Base-by-base conservation (phyloP, 257 asterid species). In the Henckelia pumila region DNA sequence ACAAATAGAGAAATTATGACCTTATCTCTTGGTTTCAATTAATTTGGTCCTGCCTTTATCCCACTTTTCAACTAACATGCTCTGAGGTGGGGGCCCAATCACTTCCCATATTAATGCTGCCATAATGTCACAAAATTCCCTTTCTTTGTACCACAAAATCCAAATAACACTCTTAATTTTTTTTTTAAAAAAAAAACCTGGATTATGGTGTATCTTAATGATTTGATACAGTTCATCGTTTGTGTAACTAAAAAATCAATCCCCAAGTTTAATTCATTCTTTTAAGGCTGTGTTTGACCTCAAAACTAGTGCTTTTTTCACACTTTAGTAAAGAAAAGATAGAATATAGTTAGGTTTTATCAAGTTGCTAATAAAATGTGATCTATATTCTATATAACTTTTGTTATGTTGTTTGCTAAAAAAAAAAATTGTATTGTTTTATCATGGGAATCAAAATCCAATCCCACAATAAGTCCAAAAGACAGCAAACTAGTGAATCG, bases 61-160 rank as follows among this genome's bases (percentile, higher is more conserved):
- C 71, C 76, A 63, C 22, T 58, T 64, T 35, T 76, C 80, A 71
- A 62, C 79, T 70, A 66, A 40, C 77, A 68, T 57, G 71, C 73
- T 73, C 57, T 60, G 56, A 73, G 60, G 75, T 58, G 76, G 84
- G 79, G 80, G 40, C 74, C 84, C 71, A 69, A 73, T 61, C 70
- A 68, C 17, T 73, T 70, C 73, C 52, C 59, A 3, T 63, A 57
- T 77, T 60, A 79, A 58, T 70, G 80, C 79, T 69, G 28, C 69
- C 28, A 53, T n/a, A 56, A 24, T 69, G 53, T 33, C 35, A 9
- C 30, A 21, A 8, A 71, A 63, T 35, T 22, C 32, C 16, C 14
- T 37, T 57, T 53, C 67, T 40, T 40, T 11, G 14, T 40, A 3
- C 7, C 19, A 4, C 19, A 11, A 40, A 0, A 14, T 13, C 6